These are phyloP conservation scores for Rickenella mellea DNA, from an alignment of 768 basidiomycete species.

Conservation along the genomic window DNA sequence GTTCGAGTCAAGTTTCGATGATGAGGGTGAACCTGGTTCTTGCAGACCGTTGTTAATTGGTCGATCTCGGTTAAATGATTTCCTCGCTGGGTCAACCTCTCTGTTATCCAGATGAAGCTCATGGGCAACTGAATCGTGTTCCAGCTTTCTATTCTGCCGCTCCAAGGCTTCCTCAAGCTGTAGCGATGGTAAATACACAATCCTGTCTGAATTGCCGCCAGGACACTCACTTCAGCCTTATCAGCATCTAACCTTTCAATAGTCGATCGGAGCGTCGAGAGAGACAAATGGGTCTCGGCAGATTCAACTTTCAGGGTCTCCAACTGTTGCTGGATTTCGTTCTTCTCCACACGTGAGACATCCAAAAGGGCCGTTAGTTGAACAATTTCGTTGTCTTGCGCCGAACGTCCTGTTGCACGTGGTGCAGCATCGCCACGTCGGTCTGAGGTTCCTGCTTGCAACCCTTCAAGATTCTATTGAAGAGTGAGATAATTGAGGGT, in stretches of 20 bases:
- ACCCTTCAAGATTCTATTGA: slow-evolving; percentile 54
- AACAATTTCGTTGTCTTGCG: slow-evolving; percentile 46
- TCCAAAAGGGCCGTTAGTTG: slow-evolving; percentile 41
- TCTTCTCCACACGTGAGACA: slow-evolving; percentile 22
- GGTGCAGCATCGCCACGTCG: slow-evolving; percentile 37
- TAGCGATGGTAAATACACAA: neutral
- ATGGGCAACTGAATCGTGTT: slow-evolving; percentile 19
- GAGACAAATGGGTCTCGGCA: slow-evolving; percentile 2
- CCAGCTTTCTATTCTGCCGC: slow-evolving; percentile 19
- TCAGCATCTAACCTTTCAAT: slow-evolving; percentile 10
- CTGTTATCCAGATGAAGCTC: slow-evolving; percentile 28
- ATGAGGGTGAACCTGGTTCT: slow-evolving; percentile 16
- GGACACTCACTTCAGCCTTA: slow-evolving; percentile 13
- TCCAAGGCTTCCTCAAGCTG: slow-evolving; percentile 13
- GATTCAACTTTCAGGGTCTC: slow-evolving; percentile 10
- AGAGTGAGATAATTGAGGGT: slow-evolving; percentile 4
- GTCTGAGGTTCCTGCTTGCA: slow-evolving; percentile 31
- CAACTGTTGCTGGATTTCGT: slow-evolving; percentile 10
- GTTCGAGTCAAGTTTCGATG: slow-evolving; percentile 43
- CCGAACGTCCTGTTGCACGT: slow-evolving; percentile 40
- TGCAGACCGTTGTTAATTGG: slow-evolving; percentile 33
- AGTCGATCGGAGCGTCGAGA: neutral
- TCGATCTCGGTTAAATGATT: slow-evolving; percentile 51
- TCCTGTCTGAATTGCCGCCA: neutral
- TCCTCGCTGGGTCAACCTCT: slow-evolving; percentile 50